Base-by-base conservation (phyloP, 2,329 filamentous ascomycete species). In the Penicillium occitanis region DNA sequence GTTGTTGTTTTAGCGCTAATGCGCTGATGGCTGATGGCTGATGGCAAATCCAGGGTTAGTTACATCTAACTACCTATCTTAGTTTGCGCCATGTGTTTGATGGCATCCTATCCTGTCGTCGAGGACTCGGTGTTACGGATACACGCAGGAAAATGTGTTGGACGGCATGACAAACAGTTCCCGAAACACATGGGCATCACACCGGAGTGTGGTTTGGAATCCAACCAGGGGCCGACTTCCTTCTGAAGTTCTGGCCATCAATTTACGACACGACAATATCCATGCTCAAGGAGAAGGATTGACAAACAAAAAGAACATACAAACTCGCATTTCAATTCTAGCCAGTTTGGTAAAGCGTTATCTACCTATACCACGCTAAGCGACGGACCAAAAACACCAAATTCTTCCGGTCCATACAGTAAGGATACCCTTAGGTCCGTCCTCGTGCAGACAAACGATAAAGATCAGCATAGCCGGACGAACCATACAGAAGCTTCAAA, bases 401-500 rank as follows among this genome's bases (percentile, higher is more conserved):
- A 3, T 37, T 2, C 33, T 19, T 37, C 53, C 33, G 5, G 53
- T 33, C n/a, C 30, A 57, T 17, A 19, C 53, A 14, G 14, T 35
- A 19, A 57, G n/a, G 11, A 40, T 19, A 17, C 10, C n/a, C 10
- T 13, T 37, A 37, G 25, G 11, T 25, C 33, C n/a, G 53, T 14
- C 11, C 4, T 57, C 40, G 30, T 25, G n/a, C 33, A n/a, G n/a
- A 57, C 35, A 22, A 42, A 14, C 37, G 28, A 28, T 6, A 28
- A 58, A 44, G 35, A 60, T 60, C 25, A 19, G 35, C 57, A 46
- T 60, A 60, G 57, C 57, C 57, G 57, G 40, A 46, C 37, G 25
- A 44, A 28, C 57, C 57, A 60, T 37, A 60, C 57, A 60, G 37
- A 46, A 60, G 37, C 37, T 14, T 33, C 37, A n/a, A 19, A 44